These are phyloP conservation scores for Orychophragmus violaceus DNA, from an alignment of 345 rosid genomes.

Conservation along the genomic window DNA sequence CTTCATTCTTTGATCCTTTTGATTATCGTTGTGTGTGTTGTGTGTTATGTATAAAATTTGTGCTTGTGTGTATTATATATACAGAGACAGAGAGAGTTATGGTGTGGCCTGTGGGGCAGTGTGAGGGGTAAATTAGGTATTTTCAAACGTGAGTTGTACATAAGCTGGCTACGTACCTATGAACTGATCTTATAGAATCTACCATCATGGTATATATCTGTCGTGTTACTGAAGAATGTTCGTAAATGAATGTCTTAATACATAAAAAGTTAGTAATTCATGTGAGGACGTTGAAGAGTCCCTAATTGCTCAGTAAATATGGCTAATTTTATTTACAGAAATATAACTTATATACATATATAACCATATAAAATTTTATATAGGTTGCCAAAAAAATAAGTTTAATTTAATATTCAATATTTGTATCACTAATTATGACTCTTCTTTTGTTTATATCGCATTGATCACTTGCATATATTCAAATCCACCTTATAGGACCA, in stretches of 20 bases:
- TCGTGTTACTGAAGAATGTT: slow-evolving; percentile 25
- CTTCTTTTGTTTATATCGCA: background rate
- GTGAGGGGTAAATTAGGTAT: slow-evolving; percentile 10
- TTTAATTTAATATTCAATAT: background rate
- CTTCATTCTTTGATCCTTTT: slow-evolving; percentile 30
- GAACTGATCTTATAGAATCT: slow-evolving; percentile 5
- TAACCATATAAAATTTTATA: background rate
- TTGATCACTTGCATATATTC: background rate
- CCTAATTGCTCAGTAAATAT: background rate
- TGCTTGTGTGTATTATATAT: slow-evolving; percentile 10
- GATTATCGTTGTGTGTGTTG: background rate
- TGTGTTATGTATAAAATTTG: background rate
- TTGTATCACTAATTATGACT: background rate
- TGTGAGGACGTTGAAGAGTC: background rate
- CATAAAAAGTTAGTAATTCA: background rate
- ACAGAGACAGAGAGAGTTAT: background rate
- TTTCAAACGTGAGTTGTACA: slow-evolving; percentile 5
- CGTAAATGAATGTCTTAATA: slow-evolving; percentile 2
- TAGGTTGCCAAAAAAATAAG: background rate
- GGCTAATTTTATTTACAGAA: background rate
- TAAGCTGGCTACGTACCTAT: slow-evolving; percentile 25
- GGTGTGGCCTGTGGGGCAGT: background rate
- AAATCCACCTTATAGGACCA: background rate
- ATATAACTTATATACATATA: background rate
- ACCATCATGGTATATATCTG: background rate